These are phyloP conservation scores for Fraxinus velutina DNA, from an alignment of 305 asterid genomes.

Conservation along the genomic window DNA sequence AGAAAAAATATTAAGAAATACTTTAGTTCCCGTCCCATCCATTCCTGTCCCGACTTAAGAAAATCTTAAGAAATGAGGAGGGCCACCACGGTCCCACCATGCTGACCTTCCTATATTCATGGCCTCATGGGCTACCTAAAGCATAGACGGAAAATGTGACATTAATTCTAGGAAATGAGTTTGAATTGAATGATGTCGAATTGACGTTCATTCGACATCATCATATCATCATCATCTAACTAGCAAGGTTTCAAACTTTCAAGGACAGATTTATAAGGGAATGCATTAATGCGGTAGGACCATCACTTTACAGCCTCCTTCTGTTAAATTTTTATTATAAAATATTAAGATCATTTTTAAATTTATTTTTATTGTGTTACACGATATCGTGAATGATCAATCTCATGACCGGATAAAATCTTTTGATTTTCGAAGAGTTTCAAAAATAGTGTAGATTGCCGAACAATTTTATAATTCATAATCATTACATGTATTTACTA, in stretches of 20 bases:
- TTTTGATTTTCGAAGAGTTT: not conserved
- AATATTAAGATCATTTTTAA: not conserved
- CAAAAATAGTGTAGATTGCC: not conserved
- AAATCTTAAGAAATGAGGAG: not conserved
- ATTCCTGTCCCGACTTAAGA: not conserved
- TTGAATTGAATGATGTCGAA: not conserved
- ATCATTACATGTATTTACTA: not conserved
- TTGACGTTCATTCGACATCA: not conserved
- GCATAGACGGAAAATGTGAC: not conserved
- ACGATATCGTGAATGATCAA: not conserved
- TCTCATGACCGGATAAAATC: not conserved
- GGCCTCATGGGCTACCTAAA: not conserved
- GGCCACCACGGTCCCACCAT: not conserved
- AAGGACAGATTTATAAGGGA: not conserved
- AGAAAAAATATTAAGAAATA: no score
- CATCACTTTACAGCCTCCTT: not conserved
- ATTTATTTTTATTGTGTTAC: not conserved
- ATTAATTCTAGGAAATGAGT: not conserved
- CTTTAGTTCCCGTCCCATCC: not conserved
- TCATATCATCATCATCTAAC: no score
- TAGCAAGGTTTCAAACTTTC: not conserved
- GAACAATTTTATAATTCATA: not conserved
- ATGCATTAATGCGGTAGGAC: not conserved
- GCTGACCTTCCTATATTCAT: no score
- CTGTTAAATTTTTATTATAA: no score